phyloP scores from a whole-genome alignment of 176 grass and related monocot genomes.

The Rhynchospora pubera region DNA sequence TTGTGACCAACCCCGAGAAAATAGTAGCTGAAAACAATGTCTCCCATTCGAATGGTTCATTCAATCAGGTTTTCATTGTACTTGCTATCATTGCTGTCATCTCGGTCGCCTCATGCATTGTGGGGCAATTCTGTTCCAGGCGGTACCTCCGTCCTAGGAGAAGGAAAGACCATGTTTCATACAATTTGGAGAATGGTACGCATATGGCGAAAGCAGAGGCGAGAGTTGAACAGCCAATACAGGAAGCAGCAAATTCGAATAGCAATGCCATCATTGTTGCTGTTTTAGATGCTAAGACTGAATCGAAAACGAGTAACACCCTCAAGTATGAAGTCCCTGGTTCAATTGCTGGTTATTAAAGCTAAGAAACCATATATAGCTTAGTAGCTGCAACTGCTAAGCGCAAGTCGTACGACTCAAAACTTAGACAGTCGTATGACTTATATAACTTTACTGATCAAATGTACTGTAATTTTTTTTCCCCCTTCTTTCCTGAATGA shows the following conservation, averaged over 20 bases:
- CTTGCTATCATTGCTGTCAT: slow-evolving; percentile 62
- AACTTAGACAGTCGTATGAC: background rate
- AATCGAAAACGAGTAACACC: background rate
- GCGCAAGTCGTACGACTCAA: background rate
- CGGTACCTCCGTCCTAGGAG: slow-evolving; percentile 42
- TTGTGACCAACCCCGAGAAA: background rate
- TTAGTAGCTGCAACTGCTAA: background rate
- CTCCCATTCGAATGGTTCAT: slow-evolving; percentile 20
- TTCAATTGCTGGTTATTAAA: background rate
- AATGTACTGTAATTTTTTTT: background rate
- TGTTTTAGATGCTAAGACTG: background rate
- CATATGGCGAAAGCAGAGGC: slow-evolving; percentile 40
- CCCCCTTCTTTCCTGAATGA: background rate
- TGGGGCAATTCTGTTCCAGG: slow-evolving; percentile 58
- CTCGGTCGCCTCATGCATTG: slow-evolving; percentile 51
- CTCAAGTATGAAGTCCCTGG: background rate
- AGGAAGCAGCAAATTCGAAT: background rate
- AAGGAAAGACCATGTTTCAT: slow-evolving; percentile 48
- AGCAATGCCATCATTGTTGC: background rate
- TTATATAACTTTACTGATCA: background rate
- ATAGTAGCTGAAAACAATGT: slow-evolving; percentile 9
- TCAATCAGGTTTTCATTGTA: slow-evolving; percentile 57
- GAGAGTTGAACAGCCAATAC: background rate
- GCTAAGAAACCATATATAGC: background rate
- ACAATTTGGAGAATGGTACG: slow-evolving; percentile 40